phyloP scores from a whole-genome alignment of 306 rosid species.

The Prunus armeniaca region DNA sequence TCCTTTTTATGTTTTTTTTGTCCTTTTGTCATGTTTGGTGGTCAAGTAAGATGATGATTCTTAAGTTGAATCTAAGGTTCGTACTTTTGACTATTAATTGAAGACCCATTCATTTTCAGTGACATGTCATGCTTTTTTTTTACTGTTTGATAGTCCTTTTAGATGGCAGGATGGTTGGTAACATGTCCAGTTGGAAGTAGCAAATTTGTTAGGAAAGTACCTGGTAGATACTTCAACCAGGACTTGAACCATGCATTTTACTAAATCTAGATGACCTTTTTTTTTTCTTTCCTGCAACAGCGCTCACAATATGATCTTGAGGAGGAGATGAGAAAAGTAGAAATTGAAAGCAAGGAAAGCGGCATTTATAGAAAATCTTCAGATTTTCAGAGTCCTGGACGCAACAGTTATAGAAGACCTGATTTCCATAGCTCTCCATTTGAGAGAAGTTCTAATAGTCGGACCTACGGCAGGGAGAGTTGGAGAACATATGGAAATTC shows the following conservation, averaged over 20 bases:
- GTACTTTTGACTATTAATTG: background rate
- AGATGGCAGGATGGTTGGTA: background rate
- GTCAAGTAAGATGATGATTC: background rate
- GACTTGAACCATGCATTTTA: background rate
- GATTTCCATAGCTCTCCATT: constrained; percentile 44
- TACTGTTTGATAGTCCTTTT: background rate
- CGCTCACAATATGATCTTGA: constrained; percentile 79
- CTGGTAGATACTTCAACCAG: background rate
- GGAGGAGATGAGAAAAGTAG: constrained; percentile 67
- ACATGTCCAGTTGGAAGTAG: background rate
- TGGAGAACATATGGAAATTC: constrained; percentile 49
- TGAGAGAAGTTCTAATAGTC: constrained; percentile 37
- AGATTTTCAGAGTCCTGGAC: constrained; percentile 39
- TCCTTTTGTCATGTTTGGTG: background rate
- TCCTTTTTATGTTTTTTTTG: background rate
- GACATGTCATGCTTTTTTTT: background rate
- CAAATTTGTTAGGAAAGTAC: background rate
- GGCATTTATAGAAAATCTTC: constrained; percentile 52
- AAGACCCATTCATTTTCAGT: background rate
- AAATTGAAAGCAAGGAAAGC: constrained; percentile 45
- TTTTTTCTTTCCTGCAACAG: constrained; percentile 37
- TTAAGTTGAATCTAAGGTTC: background rate
- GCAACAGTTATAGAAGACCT: constrained; percentile 18
- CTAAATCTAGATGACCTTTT: background rate
- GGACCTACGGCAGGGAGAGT: constrained; percentile 14